Conservation (phyloP, 805 yeast species). For the Suhomyces sp. region DNA sequence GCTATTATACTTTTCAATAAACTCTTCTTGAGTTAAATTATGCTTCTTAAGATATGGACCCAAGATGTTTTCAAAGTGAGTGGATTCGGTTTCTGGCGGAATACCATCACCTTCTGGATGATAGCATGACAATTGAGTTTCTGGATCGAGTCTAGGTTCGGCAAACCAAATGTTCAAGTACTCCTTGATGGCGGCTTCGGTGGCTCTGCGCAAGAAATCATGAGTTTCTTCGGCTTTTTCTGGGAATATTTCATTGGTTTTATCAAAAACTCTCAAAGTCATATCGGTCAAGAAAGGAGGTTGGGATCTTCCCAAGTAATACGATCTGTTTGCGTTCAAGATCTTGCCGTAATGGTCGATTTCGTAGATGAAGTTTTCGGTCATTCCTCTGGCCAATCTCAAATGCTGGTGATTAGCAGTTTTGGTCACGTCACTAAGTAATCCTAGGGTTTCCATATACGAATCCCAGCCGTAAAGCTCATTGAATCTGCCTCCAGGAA, state of each 20-base stretch:
- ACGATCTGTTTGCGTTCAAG: slow-evolving; percentile 88
- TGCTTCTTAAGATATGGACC: slow-evolving; percentile 66
- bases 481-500: slow-evolving; percentile 96
- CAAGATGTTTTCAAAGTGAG: slow-evolving; percentile 76
- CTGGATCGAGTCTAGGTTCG: slow-evolving; percentile 67
- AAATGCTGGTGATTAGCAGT: slow-evolving; percentile 38
- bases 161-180: slow-evolving; percentile 78
- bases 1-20: slow-evolving; percentile 59
- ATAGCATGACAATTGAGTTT: slow-evolving; percentile 81
- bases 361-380: slow-evolving; percentile 87
- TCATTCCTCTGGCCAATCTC: slow-evolving; percentile 83
- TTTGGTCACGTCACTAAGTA: slow-evolving; percentile 52
- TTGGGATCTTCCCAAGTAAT: slow-evolving; percentile 87
- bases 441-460: slow-evolving; percentile 84
- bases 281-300: slow-evolving; percentile 96
- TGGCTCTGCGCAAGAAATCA: slow-evolving; percentile 62
- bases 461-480: slow-evolving; percentile 99
- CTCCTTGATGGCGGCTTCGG: slow-evolving; percentile 80
- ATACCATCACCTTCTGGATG: slow-evolving; percentile 90
- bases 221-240: slow-evolving; percentile 39
- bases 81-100: slow-evolving; percentile 94
- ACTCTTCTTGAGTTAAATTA: slow-evolving; percentile 56
- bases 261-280: slow-evolving; percentile 67
- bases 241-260: slow-evolving; percentile 47
- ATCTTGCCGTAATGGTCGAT: slow-evolving; percentile 89